A percentile compares a stretch with the other conserved stretches of the same genome.
Evolutionary conservation across 305 asterid species (phyloP).

Genomic region (Fraxinus floribunda): DNA sequence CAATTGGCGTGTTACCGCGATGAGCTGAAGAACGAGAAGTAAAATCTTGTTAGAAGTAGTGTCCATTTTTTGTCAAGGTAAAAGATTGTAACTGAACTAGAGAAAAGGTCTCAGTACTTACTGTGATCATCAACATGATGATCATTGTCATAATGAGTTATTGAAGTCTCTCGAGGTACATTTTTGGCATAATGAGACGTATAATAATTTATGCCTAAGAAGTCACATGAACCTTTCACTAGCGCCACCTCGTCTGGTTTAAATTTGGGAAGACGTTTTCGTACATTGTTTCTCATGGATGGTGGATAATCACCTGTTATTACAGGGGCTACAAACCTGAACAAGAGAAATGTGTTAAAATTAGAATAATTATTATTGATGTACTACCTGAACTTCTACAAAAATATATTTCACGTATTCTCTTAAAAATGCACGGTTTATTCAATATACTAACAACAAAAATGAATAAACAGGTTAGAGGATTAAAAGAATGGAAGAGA

Average conservation of each 20-base stretch:
- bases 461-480: neutral
- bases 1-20: neutral
- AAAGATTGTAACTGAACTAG: neutral
- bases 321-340: neutral
- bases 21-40: neutral
- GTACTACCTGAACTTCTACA: neutral
- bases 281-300: neutral
- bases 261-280: neutral
- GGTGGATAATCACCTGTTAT: neutral
- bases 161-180: neutral
- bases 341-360: neutral
- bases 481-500: neutral
- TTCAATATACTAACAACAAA: neutral
- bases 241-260: neutral
- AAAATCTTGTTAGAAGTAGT: neutral
- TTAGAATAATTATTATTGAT: neutral
- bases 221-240: neutral
- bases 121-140: accelerated
- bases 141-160: neutral
- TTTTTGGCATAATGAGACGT: neutral
- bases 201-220: neutral
- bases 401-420: neutral
- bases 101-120: slow-evolving; percentile 24
- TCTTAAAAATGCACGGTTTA: neutral
- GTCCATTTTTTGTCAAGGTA: neutral